These are phyloP conservation scores for Trichophyton mentagrophytes DNA, from an alignment of 2,329 filamentous ascomycete species.

Conservation along the genomic window DNA sequence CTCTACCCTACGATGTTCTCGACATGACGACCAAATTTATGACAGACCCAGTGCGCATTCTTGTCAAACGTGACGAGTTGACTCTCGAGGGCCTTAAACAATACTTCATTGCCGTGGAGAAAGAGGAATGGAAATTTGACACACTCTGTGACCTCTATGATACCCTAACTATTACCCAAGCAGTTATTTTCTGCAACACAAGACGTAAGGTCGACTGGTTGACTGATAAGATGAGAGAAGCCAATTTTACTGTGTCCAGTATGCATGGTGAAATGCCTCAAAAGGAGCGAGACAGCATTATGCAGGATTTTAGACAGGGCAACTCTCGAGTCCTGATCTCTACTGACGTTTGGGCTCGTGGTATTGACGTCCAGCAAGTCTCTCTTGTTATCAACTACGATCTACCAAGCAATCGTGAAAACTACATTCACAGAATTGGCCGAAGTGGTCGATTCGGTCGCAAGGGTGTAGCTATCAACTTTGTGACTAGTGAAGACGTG, in stretches of 20 bases:
- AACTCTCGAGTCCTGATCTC: constrained; percentile 94
- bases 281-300: constrained; percentile 94
- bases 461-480: constrained; percentile 99
- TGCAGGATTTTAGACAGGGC: constrained; percentile 96
- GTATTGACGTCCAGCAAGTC: constrained; percentile 98
- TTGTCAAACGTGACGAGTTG: constrained; percentile 99
- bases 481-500: constrained; percentile 95
- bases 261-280: constrained; percentile 99
- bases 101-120: constrained; percentile 99
- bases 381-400: constrained; percentile 99
- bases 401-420: constrained; percentile 93
- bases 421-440: constrained; percentile 98
- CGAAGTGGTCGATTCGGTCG: constrained; percentile 89
- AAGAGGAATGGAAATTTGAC: constrained; percentile 99
- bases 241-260: constrained; percentile 94
- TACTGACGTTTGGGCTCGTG: constrained; percentile 93
- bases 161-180: constrained; percentile 98
- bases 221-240: constrained; percentile 97
- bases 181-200: constrained; percentile 99
- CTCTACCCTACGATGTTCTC: constrained; percentile 97
- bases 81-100: constrained; percentile 99
- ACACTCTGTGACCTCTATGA: constrained; percentile 98
- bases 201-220: constrained; percentile 99
- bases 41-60: constrained; percentile 95
- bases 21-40: constrained; percentile 99